A percentile compares a stretch with the other conserved stretches of the same genome.
phyloP scores from a whole-genome alignment of 768 basidiomycete genomes.

The Tulasnella sp. region DNA sequence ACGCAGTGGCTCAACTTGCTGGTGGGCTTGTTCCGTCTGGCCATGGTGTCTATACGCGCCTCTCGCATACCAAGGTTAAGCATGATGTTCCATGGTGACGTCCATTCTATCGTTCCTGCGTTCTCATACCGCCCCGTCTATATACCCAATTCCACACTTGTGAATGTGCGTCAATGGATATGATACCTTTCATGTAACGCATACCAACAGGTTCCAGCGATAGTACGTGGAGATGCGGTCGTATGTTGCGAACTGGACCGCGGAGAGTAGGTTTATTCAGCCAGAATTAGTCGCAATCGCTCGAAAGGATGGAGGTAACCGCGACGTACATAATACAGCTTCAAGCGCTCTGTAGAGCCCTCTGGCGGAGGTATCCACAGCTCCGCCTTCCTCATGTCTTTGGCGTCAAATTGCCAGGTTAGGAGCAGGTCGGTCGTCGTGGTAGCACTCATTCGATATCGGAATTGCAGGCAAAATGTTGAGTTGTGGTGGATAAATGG shows the following conservation, averaged over 20 bases:
- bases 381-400: conserved; percentile 6
- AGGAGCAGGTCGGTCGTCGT: conserved; percentile 3
- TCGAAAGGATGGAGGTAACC: neutral
- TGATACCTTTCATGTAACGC: neutral
- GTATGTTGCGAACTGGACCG: conserved; percentile 1
- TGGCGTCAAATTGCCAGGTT: conserved; percentile 7
- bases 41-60: conserved; percentile 39
- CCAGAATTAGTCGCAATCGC: too few relatives aligned
- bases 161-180: neutral
- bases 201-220: neutral
- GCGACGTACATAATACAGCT: conserved; percentile 2
- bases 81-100: conserved; percentile 34
- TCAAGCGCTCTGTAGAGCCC: neutral
- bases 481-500: too few relatives aligned
- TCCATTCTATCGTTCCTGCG: conserved; percentile 47
- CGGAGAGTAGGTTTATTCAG: neutral
- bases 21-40: conserved; percentile 38
- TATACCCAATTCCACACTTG: neutral
- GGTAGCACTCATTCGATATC: neutral
- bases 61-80: conserved; percentile 39
- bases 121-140: conserved; percentile 37
- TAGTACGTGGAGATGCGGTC: conserved; percentile 10
- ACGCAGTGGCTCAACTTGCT: conserved; percentile 35
- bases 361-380: neutral
- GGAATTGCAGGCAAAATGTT: too few relatives aligned